phyloP scores from a whole-genome alignment of 2,329 filamentous ascomycete species.

The Leptodontidium sp. region DNA sequence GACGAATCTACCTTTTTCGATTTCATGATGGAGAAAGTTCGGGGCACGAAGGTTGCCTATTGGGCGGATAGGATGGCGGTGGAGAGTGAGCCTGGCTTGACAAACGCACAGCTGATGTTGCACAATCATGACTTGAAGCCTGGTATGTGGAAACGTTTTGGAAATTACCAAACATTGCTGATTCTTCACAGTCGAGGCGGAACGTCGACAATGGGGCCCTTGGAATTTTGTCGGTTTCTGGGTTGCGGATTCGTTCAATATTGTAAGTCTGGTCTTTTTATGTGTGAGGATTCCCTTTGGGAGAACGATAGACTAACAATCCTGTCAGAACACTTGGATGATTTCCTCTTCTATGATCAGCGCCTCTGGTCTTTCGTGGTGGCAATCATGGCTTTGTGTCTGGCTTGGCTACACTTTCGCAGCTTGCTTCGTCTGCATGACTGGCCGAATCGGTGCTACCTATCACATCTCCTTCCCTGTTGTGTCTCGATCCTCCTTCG shows the following conservation, averaged over 20 bases:
- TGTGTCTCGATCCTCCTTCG: slow-evolving; percentile 79
- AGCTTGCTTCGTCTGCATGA: slow-evolving; percentile 76
- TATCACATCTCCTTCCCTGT: slow-evolving; percentile 94
- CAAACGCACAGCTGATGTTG: slow-evolving; percentile 82
- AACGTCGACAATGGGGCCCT: slow-evolving; percentile 81
- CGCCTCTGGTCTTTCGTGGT: slow-evolving; percentile 77
- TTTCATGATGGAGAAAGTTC: slow-evolving; percentile 50
- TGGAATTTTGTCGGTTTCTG: slow-evolving; percentile 92
- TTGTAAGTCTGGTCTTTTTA: slow-evolving; percentile 52
- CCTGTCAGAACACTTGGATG: slow-evolving; percentile 83
- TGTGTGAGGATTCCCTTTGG: too few species aligned
- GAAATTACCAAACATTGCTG: slow-evolving; percentile 37
- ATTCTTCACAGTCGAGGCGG: slow-evolving; percentile 69
- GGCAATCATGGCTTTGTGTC: slow-evolving; percentile 90
- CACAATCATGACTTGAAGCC: slow-evolving; percentile 83
- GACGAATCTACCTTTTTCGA: slow-evolving; percentile 50
- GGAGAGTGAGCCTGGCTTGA: slow-evolving; percentile 78
- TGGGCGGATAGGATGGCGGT: slow-evolving; percentile 71
- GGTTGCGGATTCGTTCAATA: slow-evolving; percentile 86
- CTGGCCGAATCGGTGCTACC: slow-evolving; percentile 82
- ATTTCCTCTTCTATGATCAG: slow-evolving; percentile 86
- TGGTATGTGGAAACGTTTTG: slow-evolving; percentile 48
- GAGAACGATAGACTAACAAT: slow-evolving; percentile 18
- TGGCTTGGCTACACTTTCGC: slow-evolving; percentile 86
- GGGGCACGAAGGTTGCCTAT: slow-evolving; percentile 39